These are phyloP conservation scores for Gossypium bickii DNA, from an alignment of 345 rosid species.

Conservation along the genomic window DNA sequence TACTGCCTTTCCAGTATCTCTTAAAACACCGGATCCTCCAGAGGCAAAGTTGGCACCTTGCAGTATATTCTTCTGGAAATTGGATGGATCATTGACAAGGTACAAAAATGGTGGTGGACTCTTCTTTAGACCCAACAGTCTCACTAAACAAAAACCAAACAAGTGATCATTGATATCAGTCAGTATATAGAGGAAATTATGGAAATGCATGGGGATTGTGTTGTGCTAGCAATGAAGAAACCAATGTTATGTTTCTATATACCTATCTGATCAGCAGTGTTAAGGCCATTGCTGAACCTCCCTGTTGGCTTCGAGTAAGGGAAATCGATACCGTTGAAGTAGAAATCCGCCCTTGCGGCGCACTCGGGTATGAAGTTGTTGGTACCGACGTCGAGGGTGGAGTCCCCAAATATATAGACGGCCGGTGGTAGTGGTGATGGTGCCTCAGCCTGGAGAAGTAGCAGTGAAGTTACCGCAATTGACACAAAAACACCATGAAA, in stretches of 20 bases:
- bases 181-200: no score
- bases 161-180: not conserved
- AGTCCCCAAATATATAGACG: conserved; percentile 41
- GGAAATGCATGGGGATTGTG: no score
- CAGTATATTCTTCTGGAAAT: conserved; percentile 15
- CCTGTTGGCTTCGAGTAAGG: conserved; percentile 28
- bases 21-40: conserved; percentile 33
- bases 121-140: conserved; percentile 20
- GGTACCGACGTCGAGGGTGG: conserved; percentile 42
- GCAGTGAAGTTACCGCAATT: not conserved
- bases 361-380: conserved; percentile 23
- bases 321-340: conserved; percentile 27
- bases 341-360: conserved; percentile 19
- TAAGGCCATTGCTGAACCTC: conserved; percentile 40
- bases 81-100: conserved; percentile 15
- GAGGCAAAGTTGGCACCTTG: conserved; percentile 36
- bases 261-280: conserved; percentile 34
- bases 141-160: conserved; percentile 16
- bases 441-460: not conserved
- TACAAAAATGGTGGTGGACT: conserved; percentile 30
- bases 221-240: no score
- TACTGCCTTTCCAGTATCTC: conserved; percentile 14
- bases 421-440: not conserved
- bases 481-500: not conserved
- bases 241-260: no score